Conservation (phyloP, 192 early-diverging fungal genomes). For the Linnemannia hyalina region DNA sequence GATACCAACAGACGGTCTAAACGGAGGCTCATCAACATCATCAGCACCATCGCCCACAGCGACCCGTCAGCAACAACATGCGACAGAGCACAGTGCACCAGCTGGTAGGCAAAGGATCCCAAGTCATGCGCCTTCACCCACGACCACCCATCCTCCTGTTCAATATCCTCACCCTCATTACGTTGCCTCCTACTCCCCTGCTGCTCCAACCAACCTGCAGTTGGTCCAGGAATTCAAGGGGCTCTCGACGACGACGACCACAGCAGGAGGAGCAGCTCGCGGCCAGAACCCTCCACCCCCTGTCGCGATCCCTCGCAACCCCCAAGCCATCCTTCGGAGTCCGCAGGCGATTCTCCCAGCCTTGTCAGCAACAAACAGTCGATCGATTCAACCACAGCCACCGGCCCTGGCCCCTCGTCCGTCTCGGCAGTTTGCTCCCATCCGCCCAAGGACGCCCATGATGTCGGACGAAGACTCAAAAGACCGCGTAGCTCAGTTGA, state of each 20-base stretch:
- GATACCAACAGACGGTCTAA: conserved; percentile 13
- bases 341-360: conserved; percentile 15
- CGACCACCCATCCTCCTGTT: conserved; percentile 18
- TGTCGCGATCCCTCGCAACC: conserved; percentile 22
- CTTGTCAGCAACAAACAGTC: conserved; percentile 1
- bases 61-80: conserved; percentile 6
- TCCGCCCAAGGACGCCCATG: conserved; percentile 50
- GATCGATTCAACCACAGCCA: neutral
- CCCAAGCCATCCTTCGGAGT: conserved; percentile 22
- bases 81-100: conserved; percentile 20
- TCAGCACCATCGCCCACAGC: conserved; percentile 11
- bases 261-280: neutral
- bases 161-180: conserved; percentile 53
- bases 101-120: conserved; percentile 52
- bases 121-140: conserved; percentile 33
- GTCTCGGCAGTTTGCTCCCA: conserved; percentile 41
- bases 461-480: conserved; percentile 36
- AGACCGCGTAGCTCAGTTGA: conserved; percentile 37
- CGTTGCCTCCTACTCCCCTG: conserved; percentile 55
- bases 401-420: conserved; percentile 10
- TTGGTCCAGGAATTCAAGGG: conserved; percentile 16
- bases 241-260: neutral
- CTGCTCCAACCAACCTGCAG: conserved; percentile 29
- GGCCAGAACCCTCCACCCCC: neutral
- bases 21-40: conserved; percentile 12